Percentiles rank a stretch among this genome's conserved stretches.
Conservation (phyloP, 371 early-diverging fungal species). For the Parasitella parasitica region DNA sequence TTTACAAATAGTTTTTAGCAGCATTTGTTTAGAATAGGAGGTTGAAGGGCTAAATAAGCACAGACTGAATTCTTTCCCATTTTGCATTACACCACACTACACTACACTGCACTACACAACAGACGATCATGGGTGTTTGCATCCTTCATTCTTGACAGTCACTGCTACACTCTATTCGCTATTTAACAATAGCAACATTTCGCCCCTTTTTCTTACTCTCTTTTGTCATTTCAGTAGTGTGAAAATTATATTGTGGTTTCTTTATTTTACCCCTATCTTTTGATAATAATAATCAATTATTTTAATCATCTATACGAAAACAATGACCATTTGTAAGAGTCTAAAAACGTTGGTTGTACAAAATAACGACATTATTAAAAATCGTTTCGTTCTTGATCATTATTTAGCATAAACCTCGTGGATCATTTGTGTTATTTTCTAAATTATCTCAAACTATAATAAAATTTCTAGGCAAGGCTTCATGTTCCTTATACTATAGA, state of each 20-base stretch:
- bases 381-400: neutral
- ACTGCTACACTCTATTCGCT: neutral
- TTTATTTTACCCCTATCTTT: neutral
- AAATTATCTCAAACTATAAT: conserved; percentile 1
- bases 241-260: neutral
- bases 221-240: neutral
- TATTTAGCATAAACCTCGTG: conserved; percentile 11
- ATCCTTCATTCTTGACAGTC: neutral
- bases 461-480: conserved; percentile 1
- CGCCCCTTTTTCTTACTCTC: neutral
- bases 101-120: neutral
- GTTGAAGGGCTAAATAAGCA: neutral
- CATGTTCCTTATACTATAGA: neutral
- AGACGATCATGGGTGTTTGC: neutral
- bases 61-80: neutral
- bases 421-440: neutral
- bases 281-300: too few relatives aligned
- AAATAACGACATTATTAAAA: neutral
- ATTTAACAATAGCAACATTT: neutral
- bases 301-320: too few relatives aligned
- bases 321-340: neutral
- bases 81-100: neutral
- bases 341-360: neutral
- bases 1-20: conserved; percentile 2
- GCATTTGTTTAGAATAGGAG: neutral